A percentile compares a stretch with the other conserved stretches of the same genome.
phyloP scores from a whole-genome alignment of 2,329 filamentous ascomycete genomes.

The Chaetothyriales sp. region DNA sequence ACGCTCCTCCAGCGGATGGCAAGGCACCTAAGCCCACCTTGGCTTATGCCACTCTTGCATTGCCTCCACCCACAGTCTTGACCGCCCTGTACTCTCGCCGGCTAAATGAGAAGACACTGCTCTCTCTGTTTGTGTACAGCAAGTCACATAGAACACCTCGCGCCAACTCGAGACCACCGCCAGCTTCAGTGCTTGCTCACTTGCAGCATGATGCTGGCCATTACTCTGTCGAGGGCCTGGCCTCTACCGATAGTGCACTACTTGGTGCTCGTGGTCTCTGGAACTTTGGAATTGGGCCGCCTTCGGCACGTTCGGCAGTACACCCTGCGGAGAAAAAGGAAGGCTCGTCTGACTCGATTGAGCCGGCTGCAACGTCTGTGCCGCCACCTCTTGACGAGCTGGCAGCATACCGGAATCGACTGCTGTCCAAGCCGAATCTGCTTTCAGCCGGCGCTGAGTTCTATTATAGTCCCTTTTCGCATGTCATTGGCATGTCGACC shows the following conservation, averaged over 20 bases:
- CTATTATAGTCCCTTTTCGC: conserved; percentile 91
- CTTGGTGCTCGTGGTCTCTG: conserved; percentile 79
- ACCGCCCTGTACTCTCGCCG: conserved; percentile 74
- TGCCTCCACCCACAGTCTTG: conserved; percentile 59
- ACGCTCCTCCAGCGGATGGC: conserved; percentile 48
- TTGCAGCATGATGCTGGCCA: conserved; percentile 61
- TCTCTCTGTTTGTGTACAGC: conserved; percentile 51
- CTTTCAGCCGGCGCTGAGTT: conserved; percentile 85
- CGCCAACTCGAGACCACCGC: conserved; percentile 34
- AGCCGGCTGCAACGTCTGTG: conserved; percentile 9
- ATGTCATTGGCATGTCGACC: conserved; percentile 78
- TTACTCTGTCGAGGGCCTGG: conserved; percentile 78
- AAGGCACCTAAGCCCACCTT: conserved; percentile 26
- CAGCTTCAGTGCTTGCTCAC: conserved; percentile 31
- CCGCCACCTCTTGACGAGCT: conserved; percentile 21
- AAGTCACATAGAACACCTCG: conserved; percentile 21
- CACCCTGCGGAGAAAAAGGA: conserved; percentile 2
- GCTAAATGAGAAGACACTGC: conserved; percentile 59
- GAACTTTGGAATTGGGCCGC: conserved; percentile 67
- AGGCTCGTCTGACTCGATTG: conserved; percentile 1
- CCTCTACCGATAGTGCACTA: conserved; percentile 80
- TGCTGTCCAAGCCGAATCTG: conserved; percentile 38
- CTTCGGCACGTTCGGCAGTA: conserved; percentile 1
- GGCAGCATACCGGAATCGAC: conserved; percentile 7
- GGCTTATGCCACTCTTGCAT: conserved; percentile 31